A percentile compares a stretch with the other conserved stretches of the same genome.
Evolutionary conservation across 441 rosid species (phyloP).

Genomic region (Gossypium lobatum): DNA sequence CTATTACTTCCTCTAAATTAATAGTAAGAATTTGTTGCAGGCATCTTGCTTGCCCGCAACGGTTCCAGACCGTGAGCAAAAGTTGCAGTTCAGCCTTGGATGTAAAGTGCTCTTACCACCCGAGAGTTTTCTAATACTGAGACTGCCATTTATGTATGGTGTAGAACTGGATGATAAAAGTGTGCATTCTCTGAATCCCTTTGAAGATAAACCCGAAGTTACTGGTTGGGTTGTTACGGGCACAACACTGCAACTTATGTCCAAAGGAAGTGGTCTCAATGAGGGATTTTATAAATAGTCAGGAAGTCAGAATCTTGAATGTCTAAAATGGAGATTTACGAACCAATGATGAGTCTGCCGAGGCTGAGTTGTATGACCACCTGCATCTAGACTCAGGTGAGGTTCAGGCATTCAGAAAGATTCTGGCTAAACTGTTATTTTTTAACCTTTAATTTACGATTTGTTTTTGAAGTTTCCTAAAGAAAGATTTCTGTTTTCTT

Average conservation of each 20-base stretch:
- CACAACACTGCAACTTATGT: slow-evolving; percentile 50
- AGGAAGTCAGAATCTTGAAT: slow-evolving; percentile 17
- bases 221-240: slow-evolving; percentile 75
- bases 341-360: slow-evolving; percentile 12
- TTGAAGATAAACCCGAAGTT: slow-evolving; percentile 63
- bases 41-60: slow-evolving; percentile 55
- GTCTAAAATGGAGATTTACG: slow-evolving; percentile 9
- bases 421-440: not conserved
- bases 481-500: not conserved
- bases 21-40: slow-evolving; percentile 22
- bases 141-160: slow-evolving; percentile 78
- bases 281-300: slow-evolving; percentile 26
- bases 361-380: slow-evolving; percentile 19
- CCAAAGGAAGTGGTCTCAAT: slow-evolving; percentile 39
- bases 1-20: not conserved
- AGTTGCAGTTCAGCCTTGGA: slow-evolving; percentile 61
- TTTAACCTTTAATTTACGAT: slow-evolving; percentile 1
- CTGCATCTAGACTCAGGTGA: slow-evolving; percentile 22
- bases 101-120: slow-evolving; percentile 70
- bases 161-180: slow-evolving; percentile 48
- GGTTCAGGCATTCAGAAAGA: not conserved
- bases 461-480: not conserved
- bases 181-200: slow-evolving; percentile 49
- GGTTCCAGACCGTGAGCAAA: slow-evolving; percentile 38
- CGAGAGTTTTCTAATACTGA: slow-evolving; percentile 69